These are phyloP conservation scores for Cenchrus fungigraminus DNA, from an alignment of 176 grass and related monocot genomes.

Conservation along the genomic window DNA sequence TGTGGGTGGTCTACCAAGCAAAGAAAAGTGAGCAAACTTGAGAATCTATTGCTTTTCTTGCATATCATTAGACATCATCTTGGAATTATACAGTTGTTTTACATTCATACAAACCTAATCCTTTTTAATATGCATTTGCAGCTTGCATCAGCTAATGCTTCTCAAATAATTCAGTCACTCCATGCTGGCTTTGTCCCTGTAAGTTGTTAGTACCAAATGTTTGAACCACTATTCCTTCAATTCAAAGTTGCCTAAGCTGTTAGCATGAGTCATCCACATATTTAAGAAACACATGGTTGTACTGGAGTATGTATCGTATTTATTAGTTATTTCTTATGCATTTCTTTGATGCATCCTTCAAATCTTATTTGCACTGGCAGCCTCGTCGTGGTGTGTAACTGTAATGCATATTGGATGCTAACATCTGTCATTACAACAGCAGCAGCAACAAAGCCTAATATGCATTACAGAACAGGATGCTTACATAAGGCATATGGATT, in stretches of 20 bases:
- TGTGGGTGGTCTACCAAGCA: constrained; percentile 89
- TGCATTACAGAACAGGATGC: background rate
- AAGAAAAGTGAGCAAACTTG: constrained; percentile 70
- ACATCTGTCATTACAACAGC: background rate
- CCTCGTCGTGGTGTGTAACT: background rate
- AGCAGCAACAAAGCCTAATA: background rate
- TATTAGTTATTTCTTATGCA: constrained; percentile 1
- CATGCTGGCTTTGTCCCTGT: constrained; percentile 89
- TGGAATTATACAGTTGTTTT: constrained; percentile 27
- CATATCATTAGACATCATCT: background rate
- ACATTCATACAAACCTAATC: constrained; percentile 25
- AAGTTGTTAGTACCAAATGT: constrained; percentile 43
- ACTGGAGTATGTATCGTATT: constrained; percentile 2
- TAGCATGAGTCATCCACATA: background rate
- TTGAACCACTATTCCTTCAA: constrained; percentile 12
- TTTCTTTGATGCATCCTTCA: constrained; percentile 1
- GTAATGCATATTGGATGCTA: constrained; percentile 3
- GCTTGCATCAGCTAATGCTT: constrained; percentile 73
- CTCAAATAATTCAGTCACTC: constrained; percentile 74
- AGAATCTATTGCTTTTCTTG: constrained; percentile 33
- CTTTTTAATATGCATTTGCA: constrained; percentile 38
- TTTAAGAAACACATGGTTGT: background rate
- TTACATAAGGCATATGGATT: constrained; percentile 18
- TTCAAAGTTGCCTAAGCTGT: background rate
- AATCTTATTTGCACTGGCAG: background rate